Evolutionary conservation across 2,329 filamentous ascomycete genomes (phyloP).

Genomic region (Coniosporium uncinatum): DNA sequence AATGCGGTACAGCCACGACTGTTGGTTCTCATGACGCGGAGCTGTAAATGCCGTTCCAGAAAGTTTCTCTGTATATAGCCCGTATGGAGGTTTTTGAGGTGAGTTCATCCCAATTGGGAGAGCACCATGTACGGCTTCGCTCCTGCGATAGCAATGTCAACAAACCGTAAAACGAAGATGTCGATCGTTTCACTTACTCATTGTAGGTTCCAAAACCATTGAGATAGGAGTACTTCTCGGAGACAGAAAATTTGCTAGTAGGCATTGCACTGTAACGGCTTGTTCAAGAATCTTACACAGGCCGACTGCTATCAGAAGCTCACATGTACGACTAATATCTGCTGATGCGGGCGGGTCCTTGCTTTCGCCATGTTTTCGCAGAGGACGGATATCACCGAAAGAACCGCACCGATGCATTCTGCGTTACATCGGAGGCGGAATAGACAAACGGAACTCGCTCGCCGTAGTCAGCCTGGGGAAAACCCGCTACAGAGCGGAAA

Average conservation of each 20-base stretch:
- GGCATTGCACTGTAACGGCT: conserved; percentile 58
- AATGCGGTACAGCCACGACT: conserved; percentile 53
- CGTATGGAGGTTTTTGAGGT: conserved; percentile 73
- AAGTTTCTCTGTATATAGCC: conserved; percentile 73
- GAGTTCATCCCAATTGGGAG: conserved; percentile 75
- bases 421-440: too few relatives aligned
- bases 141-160: conserved; percentile 37
- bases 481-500: too few relatives aligned
- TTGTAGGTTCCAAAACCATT: conserved; percentile 75
- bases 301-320: neutral
- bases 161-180: neutral
- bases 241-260: conserved; percentile 53
- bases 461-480: too few relatives aligned
- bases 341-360: too few relatives aligned
- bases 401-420: too few relatives aligned
- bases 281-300: neutral
- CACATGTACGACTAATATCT: neutral
- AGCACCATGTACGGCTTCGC: conserved; percentile 70
- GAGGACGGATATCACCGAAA: too few relatives aligned
- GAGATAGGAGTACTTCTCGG: conserved; percentile 70
- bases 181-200: conserved; percentile 50
- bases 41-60: conserved; percentile 56
- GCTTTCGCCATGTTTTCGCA: too few relatives aligned
- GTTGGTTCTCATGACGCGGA: conserved; percentile 49
- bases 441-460: too few relatives aligned